Evolutionary conservation across 768 basidiomycete species (phyloP).

Genomic region (Leccinum sublutescens): DNA sequence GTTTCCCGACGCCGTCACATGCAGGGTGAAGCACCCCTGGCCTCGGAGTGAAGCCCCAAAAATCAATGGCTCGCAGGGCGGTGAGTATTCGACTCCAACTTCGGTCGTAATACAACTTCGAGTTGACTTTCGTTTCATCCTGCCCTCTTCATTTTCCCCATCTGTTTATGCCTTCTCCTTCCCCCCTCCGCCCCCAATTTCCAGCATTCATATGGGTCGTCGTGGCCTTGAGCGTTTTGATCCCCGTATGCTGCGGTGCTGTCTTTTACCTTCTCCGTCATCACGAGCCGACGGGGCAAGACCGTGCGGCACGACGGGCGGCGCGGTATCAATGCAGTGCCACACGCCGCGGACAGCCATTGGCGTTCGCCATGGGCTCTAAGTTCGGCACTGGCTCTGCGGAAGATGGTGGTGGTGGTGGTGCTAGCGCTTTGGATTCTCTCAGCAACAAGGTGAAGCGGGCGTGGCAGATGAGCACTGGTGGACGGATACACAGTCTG

Average conservation of each 20-base stretch:
- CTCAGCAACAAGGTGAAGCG: conserved; percentile 29
- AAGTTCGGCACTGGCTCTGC: neutral
- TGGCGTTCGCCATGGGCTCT: conserved; percentile 12
- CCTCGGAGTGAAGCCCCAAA: conserved; percentile 39
- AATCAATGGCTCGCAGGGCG: conserved; percentile 51
- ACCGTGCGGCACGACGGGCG: conserved; percentile 36
- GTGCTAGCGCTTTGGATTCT: conserved; percentile 10
- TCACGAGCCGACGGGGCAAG: conserved; percentile 42
- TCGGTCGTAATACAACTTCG: neutral
- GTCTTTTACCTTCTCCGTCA: conserved; percentile 57
- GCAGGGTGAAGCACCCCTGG: neutral
- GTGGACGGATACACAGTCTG: conserved; percentile 41
- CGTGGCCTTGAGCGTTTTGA: conserved; percentile 51
- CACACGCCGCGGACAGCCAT: conserved; percentile 20
- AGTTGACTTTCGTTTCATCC: neutral
- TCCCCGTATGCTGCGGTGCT: conserved; percentile 50
- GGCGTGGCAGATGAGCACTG: conserved; percentile 11
- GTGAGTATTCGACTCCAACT: conserved; percentile 29
- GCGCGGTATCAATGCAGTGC: conserved; percentile 26
- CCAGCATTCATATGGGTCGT: conserved; percentile 61
- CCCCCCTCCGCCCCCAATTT: neutral
- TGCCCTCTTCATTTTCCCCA: neutral
- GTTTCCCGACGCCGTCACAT: neutral
- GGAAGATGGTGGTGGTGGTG: neutral
- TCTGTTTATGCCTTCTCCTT: neutral